Conservation (phyloP, 345 rosid genomes). For the Populus pruinosa region DNA sequence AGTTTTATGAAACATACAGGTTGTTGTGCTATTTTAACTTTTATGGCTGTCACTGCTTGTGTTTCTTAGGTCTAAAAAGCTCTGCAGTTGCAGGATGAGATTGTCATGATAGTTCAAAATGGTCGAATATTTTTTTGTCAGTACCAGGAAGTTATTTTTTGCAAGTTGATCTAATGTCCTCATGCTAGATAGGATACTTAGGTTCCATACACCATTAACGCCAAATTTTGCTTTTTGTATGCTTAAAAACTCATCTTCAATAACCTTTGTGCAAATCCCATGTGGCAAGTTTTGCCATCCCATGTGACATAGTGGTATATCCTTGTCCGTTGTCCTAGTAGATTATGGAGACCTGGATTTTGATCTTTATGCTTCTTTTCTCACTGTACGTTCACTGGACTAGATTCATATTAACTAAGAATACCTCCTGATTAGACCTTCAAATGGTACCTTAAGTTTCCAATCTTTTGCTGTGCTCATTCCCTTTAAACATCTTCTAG, state of each 20-base stretch:
- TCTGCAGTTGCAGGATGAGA: neutral
- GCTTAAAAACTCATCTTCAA: neutral
- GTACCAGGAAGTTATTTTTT: neutral
- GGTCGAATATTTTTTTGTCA: neutral
- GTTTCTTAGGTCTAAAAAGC: neutral
- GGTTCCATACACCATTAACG: neutral
- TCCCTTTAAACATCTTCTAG: neutral
- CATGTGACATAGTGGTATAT: neutral
- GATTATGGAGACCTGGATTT: neutral
- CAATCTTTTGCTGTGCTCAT: neutral
- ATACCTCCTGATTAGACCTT: neutral
- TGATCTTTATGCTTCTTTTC: neutral
- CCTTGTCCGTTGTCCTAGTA: neutral
- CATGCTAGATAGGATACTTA: neutral
- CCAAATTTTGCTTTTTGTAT: neutral
- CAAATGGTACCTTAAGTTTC: neutral
- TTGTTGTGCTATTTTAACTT: neutral
- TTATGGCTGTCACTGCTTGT: neutral
- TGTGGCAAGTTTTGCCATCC: neutral
- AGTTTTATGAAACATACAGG: neutral
- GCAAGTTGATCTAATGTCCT: neutral
- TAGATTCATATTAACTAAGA: neutral
- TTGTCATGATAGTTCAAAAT: neutral
- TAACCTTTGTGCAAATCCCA: neutral
- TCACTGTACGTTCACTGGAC: neutral